A percentile compares a stretch with the other conserved stretches of the same genome.
Evolutionary conservation across 75 land plant species (phyloP).

Genomic region (Cunninghamia lanceolata): DNA sequence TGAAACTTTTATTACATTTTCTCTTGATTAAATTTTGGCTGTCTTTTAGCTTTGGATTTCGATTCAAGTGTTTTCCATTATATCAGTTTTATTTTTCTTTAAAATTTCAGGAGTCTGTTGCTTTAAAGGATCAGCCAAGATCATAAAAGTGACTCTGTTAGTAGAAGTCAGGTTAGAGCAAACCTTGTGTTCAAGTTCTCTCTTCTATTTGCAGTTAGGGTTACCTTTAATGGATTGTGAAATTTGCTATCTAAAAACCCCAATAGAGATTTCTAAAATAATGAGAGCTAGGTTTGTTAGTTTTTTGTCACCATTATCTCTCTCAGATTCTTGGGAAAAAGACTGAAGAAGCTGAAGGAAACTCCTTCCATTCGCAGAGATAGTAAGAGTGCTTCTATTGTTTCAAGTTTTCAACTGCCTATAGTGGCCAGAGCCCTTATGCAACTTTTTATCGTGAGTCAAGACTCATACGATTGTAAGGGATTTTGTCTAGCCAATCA

Average conservation of each 20-base stretch:
- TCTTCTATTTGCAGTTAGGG: background rate
- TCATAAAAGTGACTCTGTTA: background rate
- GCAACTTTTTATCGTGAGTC: background rate
- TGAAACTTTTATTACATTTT: background rate
- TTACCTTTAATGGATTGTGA: background rate
- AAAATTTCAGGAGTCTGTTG: background rate
- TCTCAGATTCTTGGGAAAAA: background rate
- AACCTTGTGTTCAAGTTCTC: background rate
- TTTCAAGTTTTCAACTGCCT: background rate
- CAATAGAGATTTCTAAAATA: background rate
- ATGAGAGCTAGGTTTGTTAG: background rate
- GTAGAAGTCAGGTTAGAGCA: constrained; percentile 1
- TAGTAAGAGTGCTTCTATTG: background rate
- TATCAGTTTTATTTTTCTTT: background rate
- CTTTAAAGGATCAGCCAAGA: background rate
- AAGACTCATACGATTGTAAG: background rate
- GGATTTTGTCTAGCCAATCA: background rate
- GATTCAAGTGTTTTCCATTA: background rate
- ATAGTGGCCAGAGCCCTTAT: background rate
- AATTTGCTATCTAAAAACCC: background rate
- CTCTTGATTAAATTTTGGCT: background rate
- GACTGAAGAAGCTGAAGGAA: background rate
- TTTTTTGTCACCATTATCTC: background rate
- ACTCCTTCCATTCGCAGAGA: background rate
- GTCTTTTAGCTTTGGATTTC: background rate